A percentile compares a stretch with the other conserved stretches of the same genome.
Conservation (phyloP, 108 stramenopile species). For the Cylindrotheca closterium region DNA sequence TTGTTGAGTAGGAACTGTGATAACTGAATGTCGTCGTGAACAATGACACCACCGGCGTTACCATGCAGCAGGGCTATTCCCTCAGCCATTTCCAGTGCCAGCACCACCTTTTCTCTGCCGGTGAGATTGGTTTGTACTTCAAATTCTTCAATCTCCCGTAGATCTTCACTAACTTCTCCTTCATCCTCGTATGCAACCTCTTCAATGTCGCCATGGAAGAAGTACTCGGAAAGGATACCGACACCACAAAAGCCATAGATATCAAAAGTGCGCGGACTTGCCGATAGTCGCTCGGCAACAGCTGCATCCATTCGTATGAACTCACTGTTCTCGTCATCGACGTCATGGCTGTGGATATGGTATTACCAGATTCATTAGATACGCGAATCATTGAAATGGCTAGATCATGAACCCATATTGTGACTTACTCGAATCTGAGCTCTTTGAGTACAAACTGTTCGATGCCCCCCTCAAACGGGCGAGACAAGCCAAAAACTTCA, state of each 20-base stretch:
- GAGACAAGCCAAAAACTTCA: constrained; percentile 49
- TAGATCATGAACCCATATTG: too few relatives aligned
- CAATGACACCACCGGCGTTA: constrained; percentile 51
- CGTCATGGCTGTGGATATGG: too few relatives aligned
- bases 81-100: constrained; percentile 69
- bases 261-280: constrained; percentile 58
- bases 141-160: constrained; percentile 10
- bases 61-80: constrained; percentile 68
- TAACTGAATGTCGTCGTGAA: constrained; percentile 64
- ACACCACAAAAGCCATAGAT: constrained; percentile 78
- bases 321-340: constrained; percentile 6
- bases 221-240: constrained; percentile 47
- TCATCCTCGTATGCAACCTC: constrained; percentile 30
- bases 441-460: constrained; percentile 25
- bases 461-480: constrained; percentile 17
- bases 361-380: too few relatives aligned
- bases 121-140: constrained; percentile 1
- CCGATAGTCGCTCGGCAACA: constrained; percentile 68
- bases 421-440: constrained; percentile 10
- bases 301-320: constrained; percentile 68
- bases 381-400: too few relatives aligned
- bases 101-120: constrained; percentile 42
- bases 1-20: constrained; percentile 53
- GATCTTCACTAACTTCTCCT: constrained; percentile 2
- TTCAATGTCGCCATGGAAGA: constrained; percentile 48